These are phyloP conservation scores for Pleurotus salmoneostramineus DNA, from an alignment of 768 basidiomycete genomes.

Conservation along the genomic window DNA sequence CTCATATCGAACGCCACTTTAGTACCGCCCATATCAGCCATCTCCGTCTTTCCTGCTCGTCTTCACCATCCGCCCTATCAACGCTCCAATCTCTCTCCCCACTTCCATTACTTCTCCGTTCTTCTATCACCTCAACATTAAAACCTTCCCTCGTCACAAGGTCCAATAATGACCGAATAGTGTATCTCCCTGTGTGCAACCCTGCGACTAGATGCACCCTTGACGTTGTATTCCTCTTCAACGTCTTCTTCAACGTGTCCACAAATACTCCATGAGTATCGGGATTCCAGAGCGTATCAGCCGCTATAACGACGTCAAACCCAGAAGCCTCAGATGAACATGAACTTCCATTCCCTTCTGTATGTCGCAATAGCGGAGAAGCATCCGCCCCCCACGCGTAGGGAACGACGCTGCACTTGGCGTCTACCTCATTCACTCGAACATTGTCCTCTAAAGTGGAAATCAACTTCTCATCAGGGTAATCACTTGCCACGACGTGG, in stretches of 20 bases:
- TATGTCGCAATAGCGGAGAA: constrained; percentile 16
- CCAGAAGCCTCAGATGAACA: constrained; percentile 2
- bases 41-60: constrained; percentile 61
- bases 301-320: constrained; percentile 67
- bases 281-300: constrained; percentile 79
- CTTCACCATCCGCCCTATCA: constrained; percentile 46
- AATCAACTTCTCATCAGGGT: constrained; percentile 64
- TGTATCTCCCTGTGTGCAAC: constrained; percentile 73
- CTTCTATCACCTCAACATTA: constrained; percentile 37
- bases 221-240: constrained; percentile 38
- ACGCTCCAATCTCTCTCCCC: constrained; percentile 48
- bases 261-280: constrained; percentile 54
- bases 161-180: constrained; percentile 58
- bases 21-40: constrained; percentile 72
- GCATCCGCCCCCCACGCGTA: constrained; percentile 66
- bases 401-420: constrained; percentile 48
- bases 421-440: constrained; percentile 40
- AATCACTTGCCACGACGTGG: constrained; percentile 59
- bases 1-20: constrained; percentile 31
- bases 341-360: background rate
- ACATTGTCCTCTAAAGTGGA: constrained; percentile 56
- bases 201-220: constrained; percentile 69
- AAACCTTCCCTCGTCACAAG: constrained; percentile 36
- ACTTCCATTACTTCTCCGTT: constrained; percentile 41
- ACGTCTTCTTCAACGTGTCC: constrained; percentile 42